phyloP scores from a whole-genome alignment of 371 early-diverging fungal species.

The Mucor velutinosus region DNA sequence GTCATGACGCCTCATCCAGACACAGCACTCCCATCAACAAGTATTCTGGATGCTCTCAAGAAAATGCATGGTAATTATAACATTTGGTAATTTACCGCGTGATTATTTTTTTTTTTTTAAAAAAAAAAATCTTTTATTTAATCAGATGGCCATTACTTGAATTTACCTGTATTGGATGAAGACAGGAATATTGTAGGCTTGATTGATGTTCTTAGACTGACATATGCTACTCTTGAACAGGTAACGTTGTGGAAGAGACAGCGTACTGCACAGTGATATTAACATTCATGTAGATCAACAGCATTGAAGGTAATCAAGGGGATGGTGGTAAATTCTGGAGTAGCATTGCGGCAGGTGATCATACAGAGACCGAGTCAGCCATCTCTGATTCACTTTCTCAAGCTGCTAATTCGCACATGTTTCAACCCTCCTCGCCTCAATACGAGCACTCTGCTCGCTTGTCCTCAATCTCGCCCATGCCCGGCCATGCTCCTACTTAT shows the following conservation, averaged over 20 bases:
- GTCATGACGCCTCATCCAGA: constrained; percentile 99
- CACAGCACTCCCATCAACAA: constrained; percentile 79
- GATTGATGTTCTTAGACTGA: constrained; percentile 92
- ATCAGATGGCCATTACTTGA: constrained; percentile 93
- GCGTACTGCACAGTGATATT: background rate
- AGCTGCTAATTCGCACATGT: constrained; percentile 41
- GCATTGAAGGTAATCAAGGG: constrained; percentile 47
- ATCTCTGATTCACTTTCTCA: constrained; percentile 55
- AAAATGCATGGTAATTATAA: constrained; percentile 83
- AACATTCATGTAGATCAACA: constrained; percentile 26
- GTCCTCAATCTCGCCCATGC: constrained; percentile 18
- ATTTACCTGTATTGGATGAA: constrained; percentile 91
- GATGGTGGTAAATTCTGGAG: constrained; percentile 58
- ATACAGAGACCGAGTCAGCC: constrained; percentile 49
- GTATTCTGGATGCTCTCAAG: constrained; percentile 92
- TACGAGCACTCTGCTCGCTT: constrained; percentile 1
- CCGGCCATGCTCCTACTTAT: constrained; percentile 30
- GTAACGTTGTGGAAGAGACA: constrained; percentile 17
- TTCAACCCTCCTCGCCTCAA: constrained; percentile 25
- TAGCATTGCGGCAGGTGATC: constrained; percentile 41
- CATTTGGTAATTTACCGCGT: background rate
- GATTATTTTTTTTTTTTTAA: constrained; percentile 3
- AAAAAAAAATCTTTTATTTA: constrained; percentile 10
- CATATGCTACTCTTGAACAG: constrained; percentile 82
- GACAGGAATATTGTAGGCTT: constrained; percentile 80